Percentiles rank a stretch among this genome's conserved stretches.
These are phyloP conservation scores for Hansenula lynferdii DNA, from an alignment of 1,139 yeast genomes.

Conservation along the genomic window DNA sequence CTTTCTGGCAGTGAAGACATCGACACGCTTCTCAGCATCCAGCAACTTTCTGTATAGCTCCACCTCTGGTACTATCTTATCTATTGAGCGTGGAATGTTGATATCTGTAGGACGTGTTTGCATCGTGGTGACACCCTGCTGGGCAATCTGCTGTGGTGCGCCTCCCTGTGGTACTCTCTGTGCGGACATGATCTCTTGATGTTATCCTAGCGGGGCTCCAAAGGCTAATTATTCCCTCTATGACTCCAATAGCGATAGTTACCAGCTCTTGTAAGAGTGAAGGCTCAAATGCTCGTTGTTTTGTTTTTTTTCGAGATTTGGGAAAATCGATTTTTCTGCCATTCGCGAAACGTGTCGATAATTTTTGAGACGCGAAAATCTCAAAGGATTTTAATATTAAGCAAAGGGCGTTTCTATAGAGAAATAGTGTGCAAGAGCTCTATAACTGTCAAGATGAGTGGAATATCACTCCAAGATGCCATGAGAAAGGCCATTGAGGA, in stretches of 20 bases:
- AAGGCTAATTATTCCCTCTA: no score
- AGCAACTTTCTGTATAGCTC: slow-evolving; percentile 62
- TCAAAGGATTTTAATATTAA: no score
- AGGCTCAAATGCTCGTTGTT: no score
- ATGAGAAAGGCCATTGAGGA: slow-evolving; percentile 1
- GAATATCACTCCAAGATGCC: slow-evolving; percentile 1
- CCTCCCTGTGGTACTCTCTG: not conserved
- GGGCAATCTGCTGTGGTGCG: slow-evolving; percentile 10
- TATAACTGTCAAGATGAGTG: slow-evolving; percentile 4
- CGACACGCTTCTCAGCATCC: slow-evolving; percentile 77
- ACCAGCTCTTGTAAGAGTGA: no score
- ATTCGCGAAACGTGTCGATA: no score
- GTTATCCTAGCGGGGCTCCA: no score
- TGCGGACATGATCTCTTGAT: not conserved
- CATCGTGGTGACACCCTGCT: slow-evolving; percentile 12
- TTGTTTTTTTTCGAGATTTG: no score
- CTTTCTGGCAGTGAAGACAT: slow-evolving; percentile 76
- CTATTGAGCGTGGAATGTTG: slow-evolving; percentile 19
- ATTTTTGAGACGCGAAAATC: no score
- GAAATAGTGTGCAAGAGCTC: no score
- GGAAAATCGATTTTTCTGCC: no score
- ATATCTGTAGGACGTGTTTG: slow-evolving; percentile 24
- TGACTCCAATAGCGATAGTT: no score
- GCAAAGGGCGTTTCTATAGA: no score
- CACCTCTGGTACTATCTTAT: slow-evolving; percentile 63